These are phyloP conservation scores for Sporothrix brunneoviolacea DNA, from an alignment of 2,329 filamentous ascomycete species.

Conservation along the genomic window DNA sequence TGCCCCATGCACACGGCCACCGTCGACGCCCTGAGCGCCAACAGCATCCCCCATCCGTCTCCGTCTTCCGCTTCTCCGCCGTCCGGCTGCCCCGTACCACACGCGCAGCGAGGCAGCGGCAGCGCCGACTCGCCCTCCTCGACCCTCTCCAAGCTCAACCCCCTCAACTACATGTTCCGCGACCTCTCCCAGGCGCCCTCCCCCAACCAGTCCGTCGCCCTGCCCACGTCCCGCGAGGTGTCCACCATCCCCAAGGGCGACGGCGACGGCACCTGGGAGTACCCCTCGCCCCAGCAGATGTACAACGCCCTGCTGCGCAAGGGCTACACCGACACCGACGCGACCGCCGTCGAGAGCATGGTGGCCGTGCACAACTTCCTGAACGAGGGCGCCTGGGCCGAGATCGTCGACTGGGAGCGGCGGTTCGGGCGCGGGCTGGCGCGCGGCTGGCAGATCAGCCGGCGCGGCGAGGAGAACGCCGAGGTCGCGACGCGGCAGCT, in stretches of 20 bases:
- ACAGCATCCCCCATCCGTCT: conserved; percentile 21
- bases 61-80: conserved; percentile 25
- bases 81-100: conserved; percentile 37
- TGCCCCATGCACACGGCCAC: conserved; percentile 55
- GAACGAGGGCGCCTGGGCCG: conserved; percentile 94
- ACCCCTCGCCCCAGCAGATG: conserved; percentile 98
- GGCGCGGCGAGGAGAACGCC: conserved; percentile 62
- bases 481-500: conserved; percentile 27
- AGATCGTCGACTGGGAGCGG: conserved; percentile 90
- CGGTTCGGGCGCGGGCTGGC: conserved; percentile 70
- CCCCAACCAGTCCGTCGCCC: conserved; percentile 61
- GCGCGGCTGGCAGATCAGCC: conserved; percentile 67
- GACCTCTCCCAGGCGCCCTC: conserved; percentile 75
- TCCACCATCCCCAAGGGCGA: conserved; percentile 89
- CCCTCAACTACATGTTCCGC: conserved; percentile 92
- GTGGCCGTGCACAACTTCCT: conserved; percentile 96
- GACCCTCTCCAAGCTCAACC: conserved; percentile 49
- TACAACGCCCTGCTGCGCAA: conserved; percentile 97
- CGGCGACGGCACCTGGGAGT: conserved; percentile 82
- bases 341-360: conserved; percentile 92
- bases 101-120: conserved; percentile 15
- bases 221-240: conserved; percentile 74
- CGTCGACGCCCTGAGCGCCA: conserved; percentile 38
- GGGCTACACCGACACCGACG: conserved; percentile 88
- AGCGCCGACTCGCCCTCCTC: conserved; percentile 21